A percentile compares a stretch with the other conserved stretches of the same genome.
These are phyloP conservation scores for Diutina siamensis DNA, from an alignment of 1,139 yeast genomes.

Conservation along the genomic window DNA sequence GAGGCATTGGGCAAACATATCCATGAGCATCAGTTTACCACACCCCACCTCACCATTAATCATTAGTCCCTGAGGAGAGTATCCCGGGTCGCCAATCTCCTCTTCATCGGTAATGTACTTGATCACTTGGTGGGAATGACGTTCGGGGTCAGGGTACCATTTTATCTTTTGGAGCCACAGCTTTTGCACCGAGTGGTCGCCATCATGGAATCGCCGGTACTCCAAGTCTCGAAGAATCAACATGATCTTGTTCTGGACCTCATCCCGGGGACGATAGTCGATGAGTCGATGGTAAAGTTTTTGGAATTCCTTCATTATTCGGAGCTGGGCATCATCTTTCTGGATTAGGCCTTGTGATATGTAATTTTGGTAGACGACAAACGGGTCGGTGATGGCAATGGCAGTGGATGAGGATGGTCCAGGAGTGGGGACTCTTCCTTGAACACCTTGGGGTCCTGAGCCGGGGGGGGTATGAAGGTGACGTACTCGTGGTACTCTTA, in stretches of 20 bases:
- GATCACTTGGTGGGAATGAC: constrained; percentile 26
- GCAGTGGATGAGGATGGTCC: neutral
- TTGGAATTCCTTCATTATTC: constrained; percentile 57
- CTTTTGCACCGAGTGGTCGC: constrained; percentile 6
- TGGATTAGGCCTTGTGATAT: constrained; percentile 39
- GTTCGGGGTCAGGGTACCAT: constrained; percentile 19
- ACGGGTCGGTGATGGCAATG: constrained; percentile 51
- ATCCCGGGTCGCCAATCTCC: constrained; percentile 36
- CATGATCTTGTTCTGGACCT: constrained; percentile 28
- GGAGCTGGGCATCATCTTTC: constrained; percentile 46
- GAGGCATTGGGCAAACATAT: constrained; percentile 52
- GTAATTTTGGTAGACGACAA: constrained; percentile 42
- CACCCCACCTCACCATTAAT: constrained; percentile 69
- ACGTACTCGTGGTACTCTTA: neutral
- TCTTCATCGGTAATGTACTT: constrained; percentile 52
- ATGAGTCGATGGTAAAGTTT: constrained; percentile 46
- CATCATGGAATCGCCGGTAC: constrained; percentile 23
- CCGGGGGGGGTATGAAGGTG: neutral
- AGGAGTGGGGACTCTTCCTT: neutral
- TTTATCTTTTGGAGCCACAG: constrained; percentile 7
- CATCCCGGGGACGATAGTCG: constrained; percentile 49
- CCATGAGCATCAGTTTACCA: constrained; percentile 68
- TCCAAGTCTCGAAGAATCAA: constrained; percentile 32
- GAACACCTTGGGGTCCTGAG: neutral
- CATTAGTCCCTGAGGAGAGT: constrained; percentile 53